Conservation (phyloP, 805 yeast species). For the Ogataea nitratoaversa region DNA sequence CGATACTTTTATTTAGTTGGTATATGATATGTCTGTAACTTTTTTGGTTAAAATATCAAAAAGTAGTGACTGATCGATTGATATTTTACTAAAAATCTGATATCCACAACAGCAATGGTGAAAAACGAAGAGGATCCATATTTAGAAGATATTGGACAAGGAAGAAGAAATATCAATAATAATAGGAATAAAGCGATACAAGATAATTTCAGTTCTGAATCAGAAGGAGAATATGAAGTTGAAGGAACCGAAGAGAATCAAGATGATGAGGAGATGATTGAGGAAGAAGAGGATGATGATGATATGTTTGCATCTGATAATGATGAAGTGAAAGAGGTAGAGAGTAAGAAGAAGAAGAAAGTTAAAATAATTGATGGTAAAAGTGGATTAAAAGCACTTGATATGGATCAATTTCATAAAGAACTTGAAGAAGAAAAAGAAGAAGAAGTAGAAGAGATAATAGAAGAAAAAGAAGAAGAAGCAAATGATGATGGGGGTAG, state of each 20-base stretch:
- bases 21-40: too few species aligned
- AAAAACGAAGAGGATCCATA: constrained; percentile 14
- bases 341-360: constrained; percentile 4
- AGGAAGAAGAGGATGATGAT: constrained; percentile 26
- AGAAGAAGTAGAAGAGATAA: background rate
- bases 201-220: constrained; percentile 21
- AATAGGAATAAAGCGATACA: constrained; percentile 5
- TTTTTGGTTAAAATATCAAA: too few species aligned
- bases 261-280: constrained; percentile 19
- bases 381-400: constrained; percentile 26
- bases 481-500: too few species aligned
- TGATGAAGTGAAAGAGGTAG: constrained; percentile 4
- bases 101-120: too few species aligned
- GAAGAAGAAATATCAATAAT: constrained; percentile 6
- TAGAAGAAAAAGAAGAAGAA: constrained; percentile 2
- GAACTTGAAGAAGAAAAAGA: constrained; percentile 13
- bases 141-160: constrained; percentile 20
- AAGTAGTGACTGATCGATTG: too few species aligned
- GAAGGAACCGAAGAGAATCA: too few species aligned
- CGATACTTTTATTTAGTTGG: too few species aligned
- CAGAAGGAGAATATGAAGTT: too few species aligned
- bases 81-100: too few species aligned
- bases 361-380: constrained; percentile 6
- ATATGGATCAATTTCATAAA: constrained; percentile 36
- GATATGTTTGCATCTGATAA: constrained; percentile 40